Evolutionary conservation across 331 rosid genomes (phyloP).

Genomic region (Phaseolus coccineus): DNA sequence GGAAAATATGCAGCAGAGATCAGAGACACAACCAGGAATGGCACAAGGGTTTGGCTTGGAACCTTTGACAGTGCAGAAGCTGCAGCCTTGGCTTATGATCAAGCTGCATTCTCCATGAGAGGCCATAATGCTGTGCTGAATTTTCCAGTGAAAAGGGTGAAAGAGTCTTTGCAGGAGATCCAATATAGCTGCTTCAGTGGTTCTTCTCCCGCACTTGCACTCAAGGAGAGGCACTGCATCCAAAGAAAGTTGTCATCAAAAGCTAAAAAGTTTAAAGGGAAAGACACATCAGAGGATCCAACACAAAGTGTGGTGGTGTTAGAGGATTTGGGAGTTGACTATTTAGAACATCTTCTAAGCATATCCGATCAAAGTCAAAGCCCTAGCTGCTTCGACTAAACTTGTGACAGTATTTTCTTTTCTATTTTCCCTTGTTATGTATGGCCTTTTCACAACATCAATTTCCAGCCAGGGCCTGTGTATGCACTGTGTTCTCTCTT

Average conservation of each 20-base stretch:
- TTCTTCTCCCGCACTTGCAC: constrained; percentile 70
- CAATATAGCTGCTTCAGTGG: constrained; percentile 40
- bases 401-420: not conserved
- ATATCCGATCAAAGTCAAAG: constrained; percentile 35
- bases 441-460: not conserved
- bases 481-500: not conserved
- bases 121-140: constrained; percentile 64
- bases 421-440: not conserved
- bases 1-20: constrained; percentile 87
- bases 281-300: not conserved
- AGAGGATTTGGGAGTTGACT: constrained; percentile 50
- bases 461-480: not conserved
- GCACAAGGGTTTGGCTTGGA: constrained; percentile 89
- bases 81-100: constrained; percentile 88
- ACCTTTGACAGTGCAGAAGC: constrained; percentile 74
- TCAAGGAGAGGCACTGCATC: constrained; percentile 61
- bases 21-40: constrained; percentile 78
- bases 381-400: constrained; percentile 27
- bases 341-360: constrained; percentile 43
- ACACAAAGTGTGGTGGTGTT: constrained; percentile 17
- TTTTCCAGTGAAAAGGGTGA: constrained; percentile 62
- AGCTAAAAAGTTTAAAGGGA: constrained; percentile 20
- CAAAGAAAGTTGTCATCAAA: constrained; percentile 45
- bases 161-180: constrained; percentile 62
- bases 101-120: constrained; percentile 76